phyloP scores from a whole-genome alignment of 177 flowering plant species.

The Tripterygium wilfordii region DNA sequence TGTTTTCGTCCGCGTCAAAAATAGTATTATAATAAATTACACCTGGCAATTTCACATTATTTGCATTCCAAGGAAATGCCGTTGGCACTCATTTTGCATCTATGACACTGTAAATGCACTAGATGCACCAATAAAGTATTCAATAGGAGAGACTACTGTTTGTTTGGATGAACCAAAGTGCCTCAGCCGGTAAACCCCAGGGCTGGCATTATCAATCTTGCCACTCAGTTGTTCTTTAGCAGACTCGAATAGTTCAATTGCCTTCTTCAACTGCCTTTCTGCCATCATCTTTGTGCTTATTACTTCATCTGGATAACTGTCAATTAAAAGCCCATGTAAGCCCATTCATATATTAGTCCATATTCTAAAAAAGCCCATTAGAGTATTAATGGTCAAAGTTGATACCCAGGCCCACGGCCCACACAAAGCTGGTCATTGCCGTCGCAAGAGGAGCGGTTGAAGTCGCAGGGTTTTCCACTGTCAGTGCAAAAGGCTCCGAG shows the following conservation, averaged over 20 bases:
- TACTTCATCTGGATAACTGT: conserved; percentile 65
- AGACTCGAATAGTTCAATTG: conserved; percentile 39
- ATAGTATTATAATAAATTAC: no score
- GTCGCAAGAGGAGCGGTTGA: conserved; percentile 53
- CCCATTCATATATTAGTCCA: no score
- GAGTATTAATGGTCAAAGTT: no score
- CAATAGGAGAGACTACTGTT: conserved; percentile 14
- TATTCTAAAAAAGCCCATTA: no score
- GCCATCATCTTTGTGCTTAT: conserved; percentile 64
- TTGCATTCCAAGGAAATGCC: no score
- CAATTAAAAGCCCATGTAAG: no score
- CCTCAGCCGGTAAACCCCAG: conserved; percentile 50
- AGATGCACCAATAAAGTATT: conserved; percentile 52
- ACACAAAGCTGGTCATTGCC: conserved; percentile 48
- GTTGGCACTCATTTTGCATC: no score
- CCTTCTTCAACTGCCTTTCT: conserved; percentile 49
- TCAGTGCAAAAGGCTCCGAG: conserved; percentile 62
- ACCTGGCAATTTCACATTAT: no score
- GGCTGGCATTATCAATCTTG: conserved; percentile 38
- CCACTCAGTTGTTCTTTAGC: conserved; percentile 38
- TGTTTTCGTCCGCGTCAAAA: no score
- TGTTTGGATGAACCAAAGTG: conserved; percentile 50
- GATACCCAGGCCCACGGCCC: conserved; percentile 77
- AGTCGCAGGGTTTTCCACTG: conserved; percentile 51
- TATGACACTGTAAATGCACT: conserved; percentile 44